A percentile compares a stretch with the other conserved stretches of the same genome.
These are phyloP conservation scores for Calonectria henricotiae DNA, from an alignment of 2,329 filamentous ascomycete species.

Conservation along the genomic window DNA sequence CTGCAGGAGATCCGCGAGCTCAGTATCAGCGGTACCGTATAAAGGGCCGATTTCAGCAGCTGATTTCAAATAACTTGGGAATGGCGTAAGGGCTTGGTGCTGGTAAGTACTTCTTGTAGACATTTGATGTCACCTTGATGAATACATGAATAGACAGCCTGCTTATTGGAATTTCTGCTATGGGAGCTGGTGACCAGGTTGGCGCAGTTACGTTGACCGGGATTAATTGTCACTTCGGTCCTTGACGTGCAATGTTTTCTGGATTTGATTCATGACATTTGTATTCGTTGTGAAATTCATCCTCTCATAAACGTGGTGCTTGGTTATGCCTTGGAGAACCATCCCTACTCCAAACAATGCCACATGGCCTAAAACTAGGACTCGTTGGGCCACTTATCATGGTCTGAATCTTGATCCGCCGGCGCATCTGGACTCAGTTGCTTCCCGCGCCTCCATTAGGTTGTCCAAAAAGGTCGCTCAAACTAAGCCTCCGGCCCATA, in stretches of 20 bases:
- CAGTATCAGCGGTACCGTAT: conserved; percentile 87
- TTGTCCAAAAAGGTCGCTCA: conserved; percentile 65
- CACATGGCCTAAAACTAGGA: neutral
- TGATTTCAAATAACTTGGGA: conserved; percentile 42
- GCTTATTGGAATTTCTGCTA: conserved; percentile 21
- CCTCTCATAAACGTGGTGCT: neutral
- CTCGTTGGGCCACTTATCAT: conserved; percentile 9
- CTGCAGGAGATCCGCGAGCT: conserved; percentile 96
- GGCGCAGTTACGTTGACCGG: neutral
- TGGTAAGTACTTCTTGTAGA: conserved; percentile 50
- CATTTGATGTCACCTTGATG: conserved; percentile 47
- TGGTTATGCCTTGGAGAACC: neutral
- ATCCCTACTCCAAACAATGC: neutral
- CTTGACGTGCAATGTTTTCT: neutral
- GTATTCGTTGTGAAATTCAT: neutral
- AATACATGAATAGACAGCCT: conserved; percentile 51
- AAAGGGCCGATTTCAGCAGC: conserved; percentile 43
- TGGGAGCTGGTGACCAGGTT: conserved; percentile 6
- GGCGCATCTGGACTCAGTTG: conserved; percentile 39
- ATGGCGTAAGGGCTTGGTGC: conserved; percentile 52
- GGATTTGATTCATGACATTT: neutral
- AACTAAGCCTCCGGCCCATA: conserved; percentile 62
- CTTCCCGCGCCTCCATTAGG: conserved; percentile 48
- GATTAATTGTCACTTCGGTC: neutral
- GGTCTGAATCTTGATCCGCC: neutral